A percentile compares a stretch with the other conserved stretches of the same genome.
These are phyloP conservation scores for Bipolaris victoriae DNA, from an alignment of 2,329 filamentous ascomycete genomes.

Conservation along the genomic window DNA sequence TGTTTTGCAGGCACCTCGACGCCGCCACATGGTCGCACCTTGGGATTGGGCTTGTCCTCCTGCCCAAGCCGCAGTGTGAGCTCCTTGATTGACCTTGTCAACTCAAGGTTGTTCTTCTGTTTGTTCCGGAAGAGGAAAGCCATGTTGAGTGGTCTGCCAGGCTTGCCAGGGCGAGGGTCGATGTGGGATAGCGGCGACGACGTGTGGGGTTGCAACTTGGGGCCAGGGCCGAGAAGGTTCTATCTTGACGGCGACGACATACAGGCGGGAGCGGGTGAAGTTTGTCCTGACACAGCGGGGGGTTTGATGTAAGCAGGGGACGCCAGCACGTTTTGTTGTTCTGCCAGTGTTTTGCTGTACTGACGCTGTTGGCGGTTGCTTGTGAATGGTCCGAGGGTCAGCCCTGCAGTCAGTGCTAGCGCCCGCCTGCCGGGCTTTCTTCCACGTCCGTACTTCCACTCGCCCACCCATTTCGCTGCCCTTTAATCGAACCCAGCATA, in stretches of 20 bases:
- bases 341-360: conserved; percentile 22
- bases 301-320: conserved; percentile 18
- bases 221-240: conserved; percentile 39
- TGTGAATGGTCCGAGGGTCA: conserved; percentile 21
- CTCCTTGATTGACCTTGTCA: conserved; percentile 68
- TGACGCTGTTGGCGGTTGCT: conserved; percentile 29
- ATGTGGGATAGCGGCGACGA: conserved; percentile 23
- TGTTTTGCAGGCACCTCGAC: conserved; percentile 3
- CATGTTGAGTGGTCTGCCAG: conserved; percentile 56
- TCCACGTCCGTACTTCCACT: conserved; percentile 10
- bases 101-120: conserved; percentile 66
- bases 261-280: conserved; percentile 27
- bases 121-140: conserved; percentile 72
- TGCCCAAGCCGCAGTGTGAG: conserved; percentile 62
- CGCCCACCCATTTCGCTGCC: conserved; percentile 6
- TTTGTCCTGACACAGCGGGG: conserved; percentile 13
- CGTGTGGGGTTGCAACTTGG: conserved; percentile 33
- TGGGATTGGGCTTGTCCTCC: conserved; percentile 63
- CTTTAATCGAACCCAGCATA: background rate
- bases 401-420: conserved; percentile 22
- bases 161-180: conserved; percentile 20
- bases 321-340: conserved; percentile 33
- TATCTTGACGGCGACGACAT: conserved; percentile 42
- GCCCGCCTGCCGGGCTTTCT: conserved; percentile 7
- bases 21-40: conserved; percentile 52